Base-by-base conservation (phyloP, 164 flowering plant genomes). In the Houttuynia cordata region DNA sequence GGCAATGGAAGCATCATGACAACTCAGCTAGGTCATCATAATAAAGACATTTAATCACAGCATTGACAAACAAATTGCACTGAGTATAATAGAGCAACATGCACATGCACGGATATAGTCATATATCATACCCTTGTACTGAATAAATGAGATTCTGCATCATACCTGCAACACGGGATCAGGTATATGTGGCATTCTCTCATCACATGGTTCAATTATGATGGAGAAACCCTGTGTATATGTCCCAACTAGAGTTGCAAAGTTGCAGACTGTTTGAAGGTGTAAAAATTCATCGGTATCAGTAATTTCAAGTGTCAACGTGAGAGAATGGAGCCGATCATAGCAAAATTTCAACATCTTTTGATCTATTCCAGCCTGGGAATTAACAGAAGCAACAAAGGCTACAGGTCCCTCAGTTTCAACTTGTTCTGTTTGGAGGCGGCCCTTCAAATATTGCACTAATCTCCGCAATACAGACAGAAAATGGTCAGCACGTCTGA, bases 1-100 rank as follows among this genome's bases (percentile, higher is more conserved):
- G 58, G 99, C 96, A 68, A 93, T 88, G 51, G 99, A 93, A 54
- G 99, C 99, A 81, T 93, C 98, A 75, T 93, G 97, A 63, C 99
- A 93, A 73, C 95, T 81, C 52, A 93, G 95, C 99, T 90, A 86
- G 41, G 76, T 60, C 22, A 51, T 23, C 47, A 67, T 70, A n/a
- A 13, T 45, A 8, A 58, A 42, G 49, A 14, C 49, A 3, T 42
- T 42, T 30, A 30, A 2, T 30, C 37, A 30, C 37, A 30, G 37
- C 37, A 30, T 30, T 30, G 37, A 30, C 37, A 2, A 30, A 2
- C 6, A 30, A 30, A 30, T 30, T 30, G 37, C 37, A 30, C 10
- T 20, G 56, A 39, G 13, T 14, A 24, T 30, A 51, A 4, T 14
- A 55, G 20, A 21, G 57, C 51, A 45, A 24, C 40, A 30, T 23